These are phyloP conservation scores for Malus asiatica DNA, from an alignment of 306 rosid species.

Conservation along the genomic window DNA sequence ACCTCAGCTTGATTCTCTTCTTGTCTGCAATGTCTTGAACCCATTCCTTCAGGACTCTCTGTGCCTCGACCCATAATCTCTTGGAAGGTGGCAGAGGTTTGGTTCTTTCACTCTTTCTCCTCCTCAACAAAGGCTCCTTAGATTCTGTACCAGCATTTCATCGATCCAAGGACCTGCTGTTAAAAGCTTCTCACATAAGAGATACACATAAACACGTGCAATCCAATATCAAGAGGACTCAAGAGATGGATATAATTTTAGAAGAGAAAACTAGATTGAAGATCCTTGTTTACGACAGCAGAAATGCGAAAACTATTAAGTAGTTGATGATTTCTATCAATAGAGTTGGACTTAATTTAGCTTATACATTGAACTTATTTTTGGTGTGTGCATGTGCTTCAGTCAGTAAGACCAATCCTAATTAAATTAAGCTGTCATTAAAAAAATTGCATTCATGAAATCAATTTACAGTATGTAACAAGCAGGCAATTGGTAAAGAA, in stretches of 20 bases:
- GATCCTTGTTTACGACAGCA: not conserved
- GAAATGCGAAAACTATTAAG: not conserved
- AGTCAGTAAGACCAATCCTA: not conserved
- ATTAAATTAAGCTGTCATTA: not conserved
- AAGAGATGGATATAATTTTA: conserved; percentile 2
- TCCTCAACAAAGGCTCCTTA: conserved; percentile 54
- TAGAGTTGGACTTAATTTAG: not conserved
- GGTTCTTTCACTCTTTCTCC: conserved; percentile 72
- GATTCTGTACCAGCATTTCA: conserved; percentile 99
- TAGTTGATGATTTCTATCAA: not conserved
- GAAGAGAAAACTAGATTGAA: not conserved
- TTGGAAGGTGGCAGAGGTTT: conserved; percentile 97
- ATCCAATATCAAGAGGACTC: conserved; percentile 17
- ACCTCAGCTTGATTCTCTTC: conserved; percentile 93
- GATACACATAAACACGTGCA: conserved; percentile 24
- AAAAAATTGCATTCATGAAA: not conserved
- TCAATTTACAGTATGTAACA: not conserved
- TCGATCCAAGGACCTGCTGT: conserved; percentile 96
- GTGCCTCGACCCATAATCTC: conserved; percentile 95
- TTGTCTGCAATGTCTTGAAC: conserved; percentile 97
- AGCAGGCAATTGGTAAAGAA: not conserved
- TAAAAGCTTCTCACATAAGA: conserved; percentile 79
- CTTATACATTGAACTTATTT: not conserved
- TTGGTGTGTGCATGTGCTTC: not conserved
- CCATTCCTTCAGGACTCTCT: conserved; percentile 84